These are phyloP conservation scores for Perkinsus chesapeaki DNA, from an alignment of 169 alveolate genomes.

Conservation along the genomic window DNA sequence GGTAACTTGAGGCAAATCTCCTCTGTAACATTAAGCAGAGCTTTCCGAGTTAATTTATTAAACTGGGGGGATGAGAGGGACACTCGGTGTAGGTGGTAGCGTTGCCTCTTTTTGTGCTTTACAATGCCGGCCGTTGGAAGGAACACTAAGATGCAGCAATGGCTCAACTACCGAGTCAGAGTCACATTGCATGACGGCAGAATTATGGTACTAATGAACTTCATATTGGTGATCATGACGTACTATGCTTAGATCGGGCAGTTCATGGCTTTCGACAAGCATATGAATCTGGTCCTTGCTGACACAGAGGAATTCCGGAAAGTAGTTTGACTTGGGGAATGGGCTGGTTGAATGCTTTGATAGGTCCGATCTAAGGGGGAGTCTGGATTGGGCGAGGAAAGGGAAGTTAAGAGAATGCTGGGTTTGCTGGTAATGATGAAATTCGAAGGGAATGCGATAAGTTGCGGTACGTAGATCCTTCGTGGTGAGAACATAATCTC, in stretches of 20 bases:
- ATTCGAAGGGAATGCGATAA: not conserved
- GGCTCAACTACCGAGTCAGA: constrained; percentile 91
- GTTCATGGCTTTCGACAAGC: constrained; percentile 93
- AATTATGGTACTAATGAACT: constrained; percentile 10
- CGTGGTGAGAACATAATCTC: constrained; percentile 95
- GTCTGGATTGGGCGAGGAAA: not conserved
- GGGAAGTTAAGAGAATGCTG: constrained; percentile 85
- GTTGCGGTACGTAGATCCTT: not conserved
- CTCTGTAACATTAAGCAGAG: no score
- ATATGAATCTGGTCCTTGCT: constrained; percentile 88
- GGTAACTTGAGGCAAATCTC: not conserved
- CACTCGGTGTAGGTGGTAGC: not conserved
- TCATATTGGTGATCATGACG: not conserved
- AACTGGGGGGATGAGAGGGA: not conserved
- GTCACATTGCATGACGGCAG: constrained; percentile 86
- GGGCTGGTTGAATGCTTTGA: constrained; percentile 28
- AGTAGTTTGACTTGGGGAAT: constrained; percentile 46
- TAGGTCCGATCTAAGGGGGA: constrained; percentile 5
- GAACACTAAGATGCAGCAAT: constrained; percentile 80
- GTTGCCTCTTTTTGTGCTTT: not conserved
- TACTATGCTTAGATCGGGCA: constrained; percentile 77
- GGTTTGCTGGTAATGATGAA: constrained; percentile 77
- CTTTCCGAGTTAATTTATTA: no score
- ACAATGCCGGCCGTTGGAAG: constrained; percentile 32
- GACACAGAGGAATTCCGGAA: constrained; percentile 93